Conservation (phyloP, 805 yeast genomes). For the Candida palmyrensis region DNA sequence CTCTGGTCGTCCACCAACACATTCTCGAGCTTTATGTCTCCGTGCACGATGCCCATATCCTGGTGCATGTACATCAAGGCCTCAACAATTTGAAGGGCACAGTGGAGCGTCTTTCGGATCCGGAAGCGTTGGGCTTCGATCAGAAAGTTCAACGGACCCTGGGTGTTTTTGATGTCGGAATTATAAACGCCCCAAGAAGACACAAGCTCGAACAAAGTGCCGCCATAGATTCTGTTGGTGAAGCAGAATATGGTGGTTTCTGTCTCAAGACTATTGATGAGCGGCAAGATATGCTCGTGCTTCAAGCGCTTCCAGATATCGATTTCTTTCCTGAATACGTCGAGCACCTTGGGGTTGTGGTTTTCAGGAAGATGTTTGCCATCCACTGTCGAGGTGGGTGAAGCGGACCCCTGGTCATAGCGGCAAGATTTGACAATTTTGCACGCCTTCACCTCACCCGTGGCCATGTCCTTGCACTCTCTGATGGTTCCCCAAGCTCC, state of each 20-base stretch:
- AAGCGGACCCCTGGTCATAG: slow-evolving; percentile 5
- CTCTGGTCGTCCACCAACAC: slow-evolving; percentile 50
- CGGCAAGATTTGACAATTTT: slow-evolving; percentile 46
- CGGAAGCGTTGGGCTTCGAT: slow-evolving; percentile 25
- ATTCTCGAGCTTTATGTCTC: slow-evolving; percentile 80
- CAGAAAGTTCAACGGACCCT: slow-evolving; percentile 24
- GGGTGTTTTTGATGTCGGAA: slow-evolving; percentile 17
- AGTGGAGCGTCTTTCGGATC: slow-evolving; percentile 25
- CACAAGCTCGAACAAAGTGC: slow-evolving; percentile 76
- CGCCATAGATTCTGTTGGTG: slow-evolving; percentile 64
- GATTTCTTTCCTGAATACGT: slow-evolving; percentile 66
- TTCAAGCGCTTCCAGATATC: slow-evolving; percentile 66
- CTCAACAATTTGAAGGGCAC: slow-evolving; percentile 48
- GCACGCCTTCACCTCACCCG: slow-evolving; percentile 46
- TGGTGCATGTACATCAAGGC: slow-evolving; percentile 60
- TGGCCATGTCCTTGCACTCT: slow-evolving; percentile 47
- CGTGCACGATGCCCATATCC: slow-evolving; percentile 60
- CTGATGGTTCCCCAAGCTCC: slow-evolving; percentile 91
- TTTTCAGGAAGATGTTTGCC: too few relatives aligned
- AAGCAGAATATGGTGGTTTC: slow-evolving; percentile 64
- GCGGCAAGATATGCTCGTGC: slow-evolving; percentile 61
- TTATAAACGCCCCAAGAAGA: slow-evolving; percentile 55
- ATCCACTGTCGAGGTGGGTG: slow-evolving; percentile 10
- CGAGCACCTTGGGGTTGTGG: slow-evolving; percentile 44
- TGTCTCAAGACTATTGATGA: slow-evolving; percentile 59